phyloP scores from a whole-genome alignment of 164 flowering plant species.

The Brasenia schreberi region DNA sequence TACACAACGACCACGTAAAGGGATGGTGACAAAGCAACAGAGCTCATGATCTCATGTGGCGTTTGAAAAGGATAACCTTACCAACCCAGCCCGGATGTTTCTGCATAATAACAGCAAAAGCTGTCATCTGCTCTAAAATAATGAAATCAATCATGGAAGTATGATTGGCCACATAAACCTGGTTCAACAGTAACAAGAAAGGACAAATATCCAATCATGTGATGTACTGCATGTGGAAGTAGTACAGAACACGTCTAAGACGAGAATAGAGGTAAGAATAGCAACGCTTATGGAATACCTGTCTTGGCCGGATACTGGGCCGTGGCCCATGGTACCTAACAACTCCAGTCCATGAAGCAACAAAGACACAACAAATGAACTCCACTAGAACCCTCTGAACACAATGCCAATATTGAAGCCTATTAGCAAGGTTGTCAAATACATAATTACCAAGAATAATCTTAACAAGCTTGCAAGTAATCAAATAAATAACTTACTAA shows the following conservation, averaged over 20 bases:
- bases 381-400: conserved; percentile 80
- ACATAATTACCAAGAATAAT: too few relatives aligned
- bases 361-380: conserved; percentile 86
- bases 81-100: conserved; percentile 99
- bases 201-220: not conserved
- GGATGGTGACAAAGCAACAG: not conserved
- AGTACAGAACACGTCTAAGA: not conserved
- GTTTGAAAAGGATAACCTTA: conserved; percentile 9
- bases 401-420: conserved; percentile 2
- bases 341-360: conserved; percentile 99
- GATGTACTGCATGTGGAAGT: not conserved
- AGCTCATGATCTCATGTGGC: not conserved
- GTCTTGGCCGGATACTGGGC: conserved; percentile 87
- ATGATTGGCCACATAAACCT: conserved; percentile 98
- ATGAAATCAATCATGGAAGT: conserved; percentile 99
- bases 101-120: conserved; percentile 99
- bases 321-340: conserved; percentile 95
- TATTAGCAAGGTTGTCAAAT: too few relatives aligned
- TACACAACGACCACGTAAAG: not conserved
- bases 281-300: conserved; percentile 24
- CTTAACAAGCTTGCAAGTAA: not conserved
- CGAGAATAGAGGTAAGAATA: not conserved
- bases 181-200: conserved; percentile 15
- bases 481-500: not conserved
- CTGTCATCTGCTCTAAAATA: conserved; percentile 92